A percentile compares a stretch with the other conserved stretches of the same genome.
These are phyloP conservation scores for Flaveria ramosissima DNA, from an alignment of 129 eudicot genomes.

Conservation along the genomic window DNA sequence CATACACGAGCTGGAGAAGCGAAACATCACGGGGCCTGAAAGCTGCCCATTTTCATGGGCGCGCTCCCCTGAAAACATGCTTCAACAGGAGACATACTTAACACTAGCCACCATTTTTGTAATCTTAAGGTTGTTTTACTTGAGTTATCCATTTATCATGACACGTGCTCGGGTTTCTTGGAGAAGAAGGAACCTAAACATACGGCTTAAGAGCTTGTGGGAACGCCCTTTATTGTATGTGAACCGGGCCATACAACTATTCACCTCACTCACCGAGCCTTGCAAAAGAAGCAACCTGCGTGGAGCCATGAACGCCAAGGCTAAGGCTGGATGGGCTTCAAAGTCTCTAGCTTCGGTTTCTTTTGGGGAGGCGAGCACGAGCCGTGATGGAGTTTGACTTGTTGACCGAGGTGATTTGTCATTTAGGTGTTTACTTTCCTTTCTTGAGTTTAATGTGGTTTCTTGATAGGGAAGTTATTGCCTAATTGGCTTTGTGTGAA, in stretches of 20 bases:
- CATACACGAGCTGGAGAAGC: constrained; percentile 35
- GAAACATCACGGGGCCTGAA: constrained; percentile 43
- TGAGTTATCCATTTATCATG: constrained; percentile 46
- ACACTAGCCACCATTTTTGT: constrained; percentile 83
- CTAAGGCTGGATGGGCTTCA: constrained; percentile 82
- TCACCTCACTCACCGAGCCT: constrained; percentile 59
- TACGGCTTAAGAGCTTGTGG: constrained; percentile 59
- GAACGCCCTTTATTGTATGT: constrained; percentile 57
- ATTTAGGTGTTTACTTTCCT: constrained; percentile 16
- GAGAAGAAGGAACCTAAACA: constrained; percentile 52
- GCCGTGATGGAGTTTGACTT: constrained; percentile 32
- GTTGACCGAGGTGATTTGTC: constrained; percentile 18
- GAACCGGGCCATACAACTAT: constrained; percentile 60
- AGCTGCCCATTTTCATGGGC: constrained; percentile 91
- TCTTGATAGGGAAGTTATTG: constrained; percentile 32
- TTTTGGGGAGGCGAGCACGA: constrained; percentile 69
- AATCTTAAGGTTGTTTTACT: constrained; percentile 54
- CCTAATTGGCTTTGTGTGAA: constrained; percentile 32
- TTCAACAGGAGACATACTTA: constrained; percentile 77
- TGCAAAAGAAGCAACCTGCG: constrained; percentile 79
- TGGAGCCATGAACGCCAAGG: constrained; percentile 76
- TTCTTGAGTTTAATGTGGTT: neutral
- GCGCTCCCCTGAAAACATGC: constrained; percentile 74
- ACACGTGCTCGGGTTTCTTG: constrained; percentile 49
- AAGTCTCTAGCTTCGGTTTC: constrained; percentile 85